These are phyloP conservation scores for Blastomyces silverae DNA, from an alignment of 2,329 filamentous ascomycete genomes.

Conservation along the genomic window DNA sequence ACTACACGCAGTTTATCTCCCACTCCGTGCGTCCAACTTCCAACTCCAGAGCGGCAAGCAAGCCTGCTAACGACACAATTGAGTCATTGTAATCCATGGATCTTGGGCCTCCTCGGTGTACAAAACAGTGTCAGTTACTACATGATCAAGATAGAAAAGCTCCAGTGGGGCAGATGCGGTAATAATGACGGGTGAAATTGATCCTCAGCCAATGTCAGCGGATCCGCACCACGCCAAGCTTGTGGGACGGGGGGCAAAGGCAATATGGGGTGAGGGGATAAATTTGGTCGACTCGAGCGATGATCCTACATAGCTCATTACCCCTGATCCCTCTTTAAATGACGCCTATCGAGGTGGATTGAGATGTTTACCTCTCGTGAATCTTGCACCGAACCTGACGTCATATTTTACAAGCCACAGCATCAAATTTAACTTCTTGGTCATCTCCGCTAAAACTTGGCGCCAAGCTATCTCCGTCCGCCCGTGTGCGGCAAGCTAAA, in stretches of 20 bases:
- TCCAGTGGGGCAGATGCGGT: conserved; percentile 19
- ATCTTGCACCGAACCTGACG: background rate
- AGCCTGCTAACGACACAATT: background rate
- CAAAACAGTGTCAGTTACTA: background rate
- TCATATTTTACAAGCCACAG: background rate
- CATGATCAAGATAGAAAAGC: background rate
- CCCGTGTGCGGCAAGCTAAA: too few species aligned
- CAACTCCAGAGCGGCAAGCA: background rate
- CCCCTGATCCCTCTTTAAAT: background rate
- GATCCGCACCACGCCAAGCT: background rate
- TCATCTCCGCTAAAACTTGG: background rate
- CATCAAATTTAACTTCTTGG: background rate
- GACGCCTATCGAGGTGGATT: background rate
- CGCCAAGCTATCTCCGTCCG: background rate
- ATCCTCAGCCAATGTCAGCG: background rate
- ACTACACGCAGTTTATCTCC: background rate
- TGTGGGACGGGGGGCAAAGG: background rate
- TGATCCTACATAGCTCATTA: background rate
- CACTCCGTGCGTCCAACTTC: background rate
- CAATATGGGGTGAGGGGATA: background rate
- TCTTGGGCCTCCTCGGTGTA: background rate
- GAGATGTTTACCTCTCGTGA: background rate
- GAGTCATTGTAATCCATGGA: background rate
- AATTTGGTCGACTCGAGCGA: background rate
- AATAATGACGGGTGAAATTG: conserved; percentile 17